Percentiles rank a stretch among this genome's conserved stretches.
Evolutionary conservation across 1,139 yeast genomes (phyloP).

Genomic region (Nakaseomyces nivariensis): DNA sequence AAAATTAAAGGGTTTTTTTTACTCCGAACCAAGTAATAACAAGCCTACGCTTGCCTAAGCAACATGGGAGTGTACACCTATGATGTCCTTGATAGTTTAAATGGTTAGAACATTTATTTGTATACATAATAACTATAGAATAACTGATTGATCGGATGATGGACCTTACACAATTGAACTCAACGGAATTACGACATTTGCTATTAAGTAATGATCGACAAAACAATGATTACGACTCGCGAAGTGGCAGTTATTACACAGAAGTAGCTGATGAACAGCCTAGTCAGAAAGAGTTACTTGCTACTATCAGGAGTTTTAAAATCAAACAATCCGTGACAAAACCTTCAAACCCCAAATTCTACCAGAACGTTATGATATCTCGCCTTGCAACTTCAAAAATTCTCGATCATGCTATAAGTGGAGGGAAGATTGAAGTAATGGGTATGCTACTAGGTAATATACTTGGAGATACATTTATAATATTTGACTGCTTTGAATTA

Average conservation of each 20-base stretch:
- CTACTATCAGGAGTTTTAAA: neutral
- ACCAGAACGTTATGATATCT: slow-evolving; percentile 45
- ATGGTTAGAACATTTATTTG: no score
- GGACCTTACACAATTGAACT: neutral
- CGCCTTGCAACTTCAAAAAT: slow-evolving; percentile 70
- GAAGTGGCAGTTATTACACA: neutral
- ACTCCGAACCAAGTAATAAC: no score
- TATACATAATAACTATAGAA: neutral
- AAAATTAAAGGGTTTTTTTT: no score
- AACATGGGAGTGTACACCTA: neutral
- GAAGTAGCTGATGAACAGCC: neutral
- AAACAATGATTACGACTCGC: neutral
- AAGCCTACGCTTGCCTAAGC: no score
- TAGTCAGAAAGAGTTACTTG: neutral
- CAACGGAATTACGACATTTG: neutral
- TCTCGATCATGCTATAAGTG: slow-evolving; percentile 72
- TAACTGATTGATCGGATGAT: neutral
- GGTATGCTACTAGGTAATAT: slow-evolving; percentile 86
- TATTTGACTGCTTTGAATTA: slow-evolving; percentile 73
- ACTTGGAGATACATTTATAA: slow-evolving; percentile 47
- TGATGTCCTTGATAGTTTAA: no score
- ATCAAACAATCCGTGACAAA: neutral
- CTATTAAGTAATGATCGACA: neutral
- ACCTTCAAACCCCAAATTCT: neutral
- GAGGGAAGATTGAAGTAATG: slow-evolving; percentile 91